Conservation (phyloP, 2,329 filamentous ascomycete species). For the Exserohilum rostratum region DNA sequence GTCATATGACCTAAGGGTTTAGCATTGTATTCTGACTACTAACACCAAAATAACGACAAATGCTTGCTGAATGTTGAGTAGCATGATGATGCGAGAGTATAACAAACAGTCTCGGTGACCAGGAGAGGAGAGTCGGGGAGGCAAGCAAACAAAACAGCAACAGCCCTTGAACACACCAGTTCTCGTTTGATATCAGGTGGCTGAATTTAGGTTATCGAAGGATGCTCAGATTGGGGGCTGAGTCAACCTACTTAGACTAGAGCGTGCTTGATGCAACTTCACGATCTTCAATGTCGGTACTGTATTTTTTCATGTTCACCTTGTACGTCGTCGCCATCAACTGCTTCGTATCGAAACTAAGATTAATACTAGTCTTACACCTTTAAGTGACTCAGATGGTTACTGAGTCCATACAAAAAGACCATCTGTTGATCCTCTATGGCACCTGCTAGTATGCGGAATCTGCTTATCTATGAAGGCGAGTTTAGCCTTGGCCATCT, state of each 20-base stretch:
- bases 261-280: too few species aligned
- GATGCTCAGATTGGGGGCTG: not conserved
- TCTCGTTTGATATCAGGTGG: not conserved
- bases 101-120: not conserved
- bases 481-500: too few species aligned
- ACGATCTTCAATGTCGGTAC: too few species aligned
- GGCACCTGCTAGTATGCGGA: too few species aligned
- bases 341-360: too few species aligned
- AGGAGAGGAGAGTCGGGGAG: not conserved
- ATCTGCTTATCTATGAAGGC: too few species aligned
- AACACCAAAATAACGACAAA: not conserved
- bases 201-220: not conserved
- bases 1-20: not conserved
- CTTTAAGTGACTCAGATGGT: too few species aligned
- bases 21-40: not conserved
- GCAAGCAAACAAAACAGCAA: not conserved
- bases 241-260: not conserved
- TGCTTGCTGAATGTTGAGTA: not conserved
- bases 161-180: not conserved
- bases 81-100: not conserved
- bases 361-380: too few species aligned
- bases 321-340: too few species aligned
- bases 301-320: too few species aligned
- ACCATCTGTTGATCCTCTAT: too few species aligned
- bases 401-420: too few species aligned